phyloP scores from a whole-genome alignment of 768 basidiomycete genomes.

The Termitomyces sp. region DNA sequence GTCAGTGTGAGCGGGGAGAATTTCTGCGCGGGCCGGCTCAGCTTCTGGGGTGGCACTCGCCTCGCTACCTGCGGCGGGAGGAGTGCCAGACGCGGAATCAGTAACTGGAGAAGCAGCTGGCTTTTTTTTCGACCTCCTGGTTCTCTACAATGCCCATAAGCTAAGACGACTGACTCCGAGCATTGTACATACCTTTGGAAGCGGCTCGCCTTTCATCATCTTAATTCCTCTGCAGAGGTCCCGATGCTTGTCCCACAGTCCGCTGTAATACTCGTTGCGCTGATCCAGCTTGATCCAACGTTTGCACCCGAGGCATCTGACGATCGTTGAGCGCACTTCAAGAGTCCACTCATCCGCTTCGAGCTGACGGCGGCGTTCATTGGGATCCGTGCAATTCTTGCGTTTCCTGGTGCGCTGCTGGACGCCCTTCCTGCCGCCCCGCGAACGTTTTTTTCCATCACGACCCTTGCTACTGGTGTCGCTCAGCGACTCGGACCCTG shows the following conservation, averaged over 20 bases:
- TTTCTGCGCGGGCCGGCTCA: background rate
- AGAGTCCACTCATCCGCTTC: constrained; percentile 7
- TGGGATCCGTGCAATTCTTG: constrained; percentile 8
- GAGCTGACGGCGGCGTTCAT: constrained; percentile 3
- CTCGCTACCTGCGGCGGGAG: background rate
- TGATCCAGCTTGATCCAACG: constrained; percentile 9
- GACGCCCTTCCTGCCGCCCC: background rate
- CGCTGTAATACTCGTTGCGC: constrained; percentile 5
- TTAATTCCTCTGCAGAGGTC: constrained; percentile 5
- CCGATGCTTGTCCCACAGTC: constrained; percentile 9
- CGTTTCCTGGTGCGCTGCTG: constrained; percentile 3
- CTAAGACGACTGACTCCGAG: background rate
- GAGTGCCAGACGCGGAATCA: background rate
- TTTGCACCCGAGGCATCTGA: constrained; percentile 4
- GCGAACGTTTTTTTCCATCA: background rate
- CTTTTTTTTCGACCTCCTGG: background rate
- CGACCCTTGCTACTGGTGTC: background rate
- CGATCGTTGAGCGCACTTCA: constrained; percentile 1
- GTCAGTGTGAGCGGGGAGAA: background rate
- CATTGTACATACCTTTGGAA: constrained; percentile 1
- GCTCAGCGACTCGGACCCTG: background rate
- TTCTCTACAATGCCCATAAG: background rate
- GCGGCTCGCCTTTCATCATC: constrained; percentile 5
- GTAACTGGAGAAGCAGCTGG: no score
- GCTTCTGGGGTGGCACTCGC: background rate